Evolutionary conservation across 306 rosid genomes (phyloP), one percentile per base, ranked within the genome.

Genomic region (Myrica gale): DNA sequence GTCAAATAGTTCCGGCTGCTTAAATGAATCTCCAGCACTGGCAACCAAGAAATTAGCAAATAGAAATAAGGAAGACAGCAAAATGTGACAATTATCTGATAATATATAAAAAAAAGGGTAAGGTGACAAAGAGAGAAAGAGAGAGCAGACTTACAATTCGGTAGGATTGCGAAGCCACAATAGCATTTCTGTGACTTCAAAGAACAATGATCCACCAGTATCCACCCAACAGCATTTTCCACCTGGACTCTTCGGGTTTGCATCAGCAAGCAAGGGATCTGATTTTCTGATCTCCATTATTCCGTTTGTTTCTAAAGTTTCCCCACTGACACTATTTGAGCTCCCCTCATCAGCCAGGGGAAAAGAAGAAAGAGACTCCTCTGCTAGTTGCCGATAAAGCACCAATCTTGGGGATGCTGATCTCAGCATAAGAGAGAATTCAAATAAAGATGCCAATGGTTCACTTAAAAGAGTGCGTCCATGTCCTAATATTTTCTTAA

Each of bases 201-300:
- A 88, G 78, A 92, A 89, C 77, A 92, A 85, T 9, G 82, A 82
- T 3, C 81, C 88, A 74, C 96, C 97, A 51, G 86, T 89, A 80
- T 95, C 96, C 73, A 95, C 88, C 97, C 99, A 95, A 76, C 97
- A 92, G 67, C 99, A 95, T 39, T 84, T 92, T 16, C 97, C 96
- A 42, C 74, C 80, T 7, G 89, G 90, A 50, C 84, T 69, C 69
- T 82, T 76, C 1, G 85, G 92, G 77, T 76, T 81, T 43, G 41
- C 79, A 80, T 87, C 91, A 72, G 68, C 84, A 81, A 73, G 80
- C 61, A 88, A 80, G 45, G 78, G 72, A 60, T 90, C 95, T 68
- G 88, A 74, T 55, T 68, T 82, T 69, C 26, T 78, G 20, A 62
- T 75, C 75, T 74, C 84, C 32, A 41, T 54, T 11, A 71, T 52